Evolutionary conservation across 2,329 filamentous ascomycete genomes (phyloP), one percentile per base, ranked within the genome.

Genomic region (Colletotrichum sp.): DNA sequence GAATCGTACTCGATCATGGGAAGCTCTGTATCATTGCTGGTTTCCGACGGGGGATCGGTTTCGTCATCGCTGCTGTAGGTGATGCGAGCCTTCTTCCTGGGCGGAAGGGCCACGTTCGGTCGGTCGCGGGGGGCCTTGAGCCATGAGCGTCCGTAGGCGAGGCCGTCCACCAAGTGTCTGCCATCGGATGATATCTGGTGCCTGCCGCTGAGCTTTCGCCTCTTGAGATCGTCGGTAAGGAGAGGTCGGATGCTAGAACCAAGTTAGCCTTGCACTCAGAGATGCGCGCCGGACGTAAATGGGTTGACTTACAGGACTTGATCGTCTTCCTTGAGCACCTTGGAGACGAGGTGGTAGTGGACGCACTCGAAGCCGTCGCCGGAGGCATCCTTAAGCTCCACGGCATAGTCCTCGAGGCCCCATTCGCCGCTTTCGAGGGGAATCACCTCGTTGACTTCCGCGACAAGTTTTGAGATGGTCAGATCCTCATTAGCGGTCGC

Each of bases 391-490:
- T 84, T 84, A 5, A 98, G 89, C 84, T 97, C 94, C 34, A 98
- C 95, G 10, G 91, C 91, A 83, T 98, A 98, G 82, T 98, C 95
- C 80, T 98, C 96, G 5, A 98, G 86, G 0, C 95, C 95, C 95
- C 95, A 98, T 75, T 95, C 89, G 55, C 89, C 89, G 72, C 93
- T 92, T 85, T 98, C 96, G 0, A 98, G 91, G 0, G 96, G 96
- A 3, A 98, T 87, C 18, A 94, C 89, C 58, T 94, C 91, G 84
- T 97, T 96, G 78, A 98, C 88, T 76, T 95, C 91, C 77, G 94
- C 92, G 48, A 98, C 88, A 3, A 98, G 90, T 78, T 94, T 92
- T 34, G 94, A 90, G 76, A 98, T 89, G 3, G 95, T 98, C 69
- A 92, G 89, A 61, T 93, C 89, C 16, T 88, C 86, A 69, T 88